Conservation (phyloP, 2,329 filamentous ascomycete genomes). For the Epichloe festucae region DNA sequence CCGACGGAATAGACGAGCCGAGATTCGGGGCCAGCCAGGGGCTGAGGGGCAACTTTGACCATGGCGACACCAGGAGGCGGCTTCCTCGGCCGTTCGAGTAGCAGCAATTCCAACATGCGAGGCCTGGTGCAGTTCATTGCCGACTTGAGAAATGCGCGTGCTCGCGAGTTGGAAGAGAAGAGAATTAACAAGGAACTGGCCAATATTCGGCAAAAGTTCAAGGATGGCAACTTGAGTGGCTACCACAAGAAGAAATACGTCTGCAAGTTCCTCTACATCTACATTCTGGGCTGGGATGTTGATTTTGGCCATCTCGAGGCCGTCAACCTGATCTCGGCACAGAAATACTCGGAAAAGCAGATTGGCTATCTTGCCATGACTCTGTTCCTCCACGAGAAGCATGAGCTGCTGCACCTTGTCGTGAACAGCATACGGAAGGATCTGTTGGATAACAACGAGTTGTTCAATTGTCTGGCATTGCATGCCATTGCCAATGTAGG, state of each 20-base stretch:
- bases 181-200: constrained; percentile 98
- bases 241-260: constrained; percentile 99
- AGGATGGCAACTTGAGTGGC: constrained; percentile 82
- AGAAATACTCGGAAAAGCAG: constrained; percentile 98
- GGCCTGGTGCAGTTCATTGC: constrained; percentile 97
- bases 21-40: constrained; percentile 3
- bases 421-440: constrained; percentile 99
- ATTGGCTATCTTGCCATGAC: constrained; percentile 98
- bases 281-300: constrained; percentile 97
- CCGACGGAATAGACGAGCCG: background rate
- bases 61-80: constrained; percentile 47
- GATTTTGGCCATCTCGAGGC: constrained; percentile 98
- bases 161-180: constrained; percentile 94
- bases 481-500: constrained; percentile 98
- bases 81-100: constrained; percentile 54
- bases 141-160: constrained; percentile 85
- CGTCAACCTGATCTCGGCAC: constrained; percentile 91
- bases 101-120: constrained; percentile 55
- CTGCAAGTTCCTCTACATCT: constrained; percentile 98
- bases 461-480: constrained; percentile 91
- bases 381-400: constrained; percentile 90
- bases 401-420: constrained; percentile 88
- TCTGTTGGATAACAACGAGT: constrained; percentile 83
- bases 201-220: constrained; percentile 97
- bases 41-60: constrained; percentile 10